Evolutionary conservation across 768 basidiomycete genomes (phyloP).

Genomic region (Mycena venus): DNA sequence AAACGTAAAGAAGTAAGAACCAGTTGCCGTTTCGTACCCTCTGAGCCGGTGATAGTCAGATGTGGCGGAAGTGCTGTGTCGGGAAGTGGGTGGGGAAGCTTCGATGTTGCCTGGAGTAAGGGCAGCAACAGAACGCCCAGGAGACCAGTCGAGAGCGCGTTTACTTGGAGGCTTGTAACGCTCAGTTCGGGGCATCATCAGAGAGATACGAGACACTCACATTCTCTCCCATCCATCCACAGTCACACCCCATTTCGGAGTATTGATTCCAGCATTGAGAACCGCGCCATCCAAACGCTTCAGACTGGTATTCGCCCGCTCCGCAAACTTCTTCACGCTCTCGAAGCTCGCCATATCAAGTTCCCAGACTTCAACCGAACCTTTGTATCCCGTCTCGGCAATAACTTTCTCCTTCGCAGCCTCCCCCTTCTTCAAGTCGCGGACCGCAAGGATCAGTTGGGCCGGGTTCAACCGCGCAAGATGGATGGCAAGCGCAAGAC

Average conservation of each 20-base stretch:
- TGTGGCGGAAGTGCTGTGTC: slow-evolving; percentile 10
- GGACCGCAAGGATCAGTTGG: slow-evolving; percentile 22
- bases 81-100: slow-evolving; percentile 10
- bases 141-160: slow-evolving; percentile 25
- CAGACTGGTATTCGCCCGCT: slow-evolving; percentile 16
- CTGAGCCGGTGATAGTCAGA: slow-evolving; percentile 24
- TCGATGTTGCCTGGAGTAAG: slow-evolving; percentile 15
- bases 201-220: background rate
- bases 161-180: slow-evolving; percentile 20
- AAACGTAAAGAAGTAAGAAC: background rate
- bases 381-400: slow-evolving; percentile 7
- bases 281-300: slow-evolving; percentile 26
- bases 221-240: slow-evolving; percentile 25
- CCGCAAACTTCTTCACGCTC: slow-evolving; percentile 21
- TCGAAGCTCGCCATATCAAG: slow-evolving; percentile 23
- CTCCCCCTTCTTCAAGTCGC: slow-evolving; percentile 18
- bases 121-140: slow-evolving; percentile 25
- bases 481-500: slow-evolving; percentile 50
- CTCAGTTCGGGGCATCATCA: background rate
- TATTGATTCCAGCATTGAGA: slow-evolving; percentile 18
- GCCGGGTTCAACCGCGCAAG: slow-evolving; percentile 23
- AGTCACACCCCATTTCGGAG: background rate
- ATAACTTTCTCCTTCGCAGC: slow-evolving; percentile 11
- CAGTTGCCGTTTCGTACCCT: background rate
- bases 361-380: slow-evolving; percentile 21